Evolutionary conservation across 2,329 filamentous ascomycete genomes (phyloP).

Genomic region (Talaromyces rugulosus): DNA sequence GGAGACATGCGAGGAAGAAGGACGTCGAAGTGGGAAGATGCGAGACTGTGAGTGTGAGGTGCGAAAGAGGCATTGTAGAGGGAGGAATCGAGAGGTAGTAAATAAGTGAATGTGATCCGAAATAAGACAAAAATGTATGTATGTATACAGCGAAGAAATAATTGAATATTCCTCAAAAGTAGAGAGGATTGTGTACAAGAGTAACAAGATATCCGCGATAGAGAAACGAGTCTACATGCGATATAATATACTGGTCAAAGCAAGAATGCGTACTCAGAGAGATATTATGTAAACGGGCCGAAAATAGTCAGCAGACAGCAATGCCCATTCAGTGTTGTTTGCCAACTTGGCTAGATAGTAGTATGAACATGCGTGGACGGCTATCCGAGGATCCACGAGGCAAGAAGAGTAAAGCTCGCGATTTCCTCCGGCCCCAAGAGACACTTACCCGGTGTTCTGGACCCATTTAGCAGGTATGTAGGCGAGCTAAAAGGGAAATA

Average conservation of each 20-base stretch:
- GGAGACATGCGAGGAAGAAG: constrained; percentile 75
- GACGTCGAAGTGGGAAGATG: constrained; percentile 75
- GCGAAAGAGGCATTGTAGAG: constrained; percentile 55
- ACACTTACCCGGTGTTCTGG: not conserved
- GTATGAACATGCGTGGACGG: constrained; percentile 1
- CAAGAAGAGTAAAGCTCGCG: not conserved
- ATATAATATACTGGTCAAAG: not conserved
- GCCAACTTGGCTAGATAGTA: not conserved
- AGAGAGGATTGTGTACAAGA: not conserved
- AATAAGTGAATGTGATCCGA: not conserved
- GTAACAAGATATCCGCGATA: not conserved
- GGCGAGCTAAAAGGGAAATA: constrained; percentile 5
- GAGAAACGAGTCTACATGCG: not conserved
- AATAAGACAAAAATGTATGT: not conserved
- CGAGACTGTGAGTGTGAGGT: constrained; percentile 65
- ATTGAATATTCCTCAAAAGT: not conserved
- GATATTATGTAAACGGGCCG: not conserved
- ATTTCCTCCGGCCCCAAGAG: not conserved
- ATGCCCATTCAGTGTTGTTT: not conserved
- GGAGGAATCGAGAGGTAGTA: not conserved
- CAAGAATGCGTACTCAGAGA: not conserved
- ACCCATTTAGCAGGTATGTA: constrained; percentile 4
- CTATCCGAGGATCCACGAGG: constrained; percentile 1
- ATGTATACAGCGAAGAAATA: not conserved
- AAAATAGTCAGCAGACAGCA: not conserved